A percentile compares a stretch with the other conserved stretches of the same genome.
phyloP scores from a whole-genome alignment of 345 rosid species.

The Citrus australasica region DNA sequence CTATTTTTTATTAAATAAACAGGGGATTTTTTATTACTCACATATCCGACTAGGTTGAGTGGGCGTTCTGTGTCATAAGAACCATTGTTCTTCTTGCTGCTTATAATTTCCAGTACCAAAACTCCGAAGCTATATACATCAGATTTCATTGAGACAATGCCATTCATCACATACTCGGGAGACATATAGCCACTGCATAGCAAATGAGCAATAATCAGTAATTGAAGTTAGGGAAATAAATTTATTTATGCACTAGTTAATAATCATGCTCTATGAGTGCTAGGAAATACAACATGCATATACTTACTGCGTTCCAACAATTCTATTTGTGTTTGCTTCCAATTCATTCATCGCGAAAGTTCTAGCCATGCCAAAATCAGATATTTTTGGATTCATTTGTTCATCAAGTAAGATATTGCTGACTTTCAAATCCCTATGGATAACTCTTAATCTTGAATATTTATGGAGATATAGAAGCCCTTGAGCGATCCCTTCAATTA shows the following conservation, averaged over 20 bases:
- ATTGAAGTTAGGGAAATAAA: background rate
- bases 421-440: slow-evolving; percentile 11
- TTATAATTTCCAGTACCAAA: slow-evolving; percentile 13
- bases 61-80: slow-evolving; percentile 1
- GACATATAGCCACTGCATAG: slow-evolving; percentile 2
- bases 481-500: slow-evolving; percentile 16
- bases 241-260: background rate
- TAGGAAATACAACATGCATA: background rate
- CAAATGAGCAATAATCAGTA: background rate
- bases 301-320: slow-evolving; percentile 19
- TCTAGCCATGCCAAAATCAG: slow-evolving; percentile 3
- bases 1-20: too few species aligned
- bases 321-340: slow-evolving; percentile 5
- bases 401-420: slow-evolving; percentile 9
- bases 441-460: background rate
- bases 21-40: background rate
- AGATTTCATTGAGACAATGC: slow-evolving; percentile 12
- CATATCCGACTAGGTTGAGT: slow-evolving; percentile 20
- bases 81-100: slow-evolving; percentile 12
- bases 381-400: slow-evolving; percentile 11
- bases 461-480: slow-evolving; percentile 12
- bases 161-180: slow-evolving; percentile 6
- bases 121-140: slow-evolving; percentile 23
- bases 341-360: background rate
- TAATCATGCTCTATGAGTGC: background rate